phyloP scores from a whole-genome alignment of 2,329 filamentous ascomycete species.

The Curvularia eragrostidis region DNA sequence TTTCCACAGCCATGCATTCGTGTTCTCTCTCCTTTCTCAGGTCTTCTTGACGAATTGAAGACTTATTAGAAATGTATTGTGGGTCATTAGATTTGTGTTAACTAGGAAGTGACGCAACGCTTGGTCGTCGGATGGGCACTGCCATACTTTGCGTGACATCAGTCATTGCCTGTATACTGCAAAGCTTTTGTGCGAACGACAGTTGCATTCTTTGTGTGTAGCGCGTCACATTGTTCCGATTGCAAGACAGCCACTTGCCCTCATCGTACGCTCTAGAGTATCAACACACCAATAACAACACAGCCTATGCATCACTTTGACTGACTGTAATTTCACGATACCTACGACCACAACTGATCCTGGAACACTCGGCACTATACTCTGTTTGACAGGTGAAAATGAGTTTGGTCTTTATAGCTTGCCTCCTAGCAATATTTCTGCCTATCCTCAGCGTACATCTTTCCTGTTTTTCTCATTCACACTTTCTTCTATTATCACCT shows the following conservation, averaged over 20 bases:
- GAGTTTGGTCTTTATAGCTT: constrained; percentile 27
- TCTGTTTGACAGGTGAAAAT: constrained; percentile 5
- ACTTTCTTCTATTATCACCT: background rate
- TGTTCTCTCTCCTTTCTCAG: background rate
- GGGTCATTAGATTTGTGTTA: background rate
- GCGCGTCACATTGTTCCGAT: background rate
- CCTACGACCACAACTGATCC: background rate
- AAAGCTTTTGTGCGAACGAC: background rate
- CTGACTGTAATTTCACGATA: background rate
- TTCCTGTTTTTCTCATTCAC: constrained; percentile 16
- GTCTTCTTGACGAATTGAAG: background rate
- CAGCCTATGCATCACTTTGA: background rate
- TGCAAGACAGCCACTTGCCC: background rate
- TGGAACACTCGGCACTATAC: too few relatives aligned
- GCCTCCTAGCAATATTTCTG: constrained; percentile 29
- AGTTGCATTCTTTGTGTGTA: background rate
- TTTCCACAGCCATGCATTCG: background rate
- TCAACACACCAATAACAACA: background rate
- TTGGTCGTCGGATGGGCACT: background rate
- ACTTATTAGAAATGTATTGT: background rate
- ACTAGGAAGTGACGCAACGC: background rate
- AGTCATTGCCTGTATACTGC: background rate
- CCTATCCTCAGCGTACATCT: constrained; percentile 35
- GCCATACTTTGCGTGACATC: background rate
- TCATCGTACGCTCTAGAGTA: background rate